A percentile compares a stretch with the other conserved stretches of the same genome.
Conservation (phyloP, 2,329 filamentous ascomycete species). For the Fusarium sp. region DNA sequence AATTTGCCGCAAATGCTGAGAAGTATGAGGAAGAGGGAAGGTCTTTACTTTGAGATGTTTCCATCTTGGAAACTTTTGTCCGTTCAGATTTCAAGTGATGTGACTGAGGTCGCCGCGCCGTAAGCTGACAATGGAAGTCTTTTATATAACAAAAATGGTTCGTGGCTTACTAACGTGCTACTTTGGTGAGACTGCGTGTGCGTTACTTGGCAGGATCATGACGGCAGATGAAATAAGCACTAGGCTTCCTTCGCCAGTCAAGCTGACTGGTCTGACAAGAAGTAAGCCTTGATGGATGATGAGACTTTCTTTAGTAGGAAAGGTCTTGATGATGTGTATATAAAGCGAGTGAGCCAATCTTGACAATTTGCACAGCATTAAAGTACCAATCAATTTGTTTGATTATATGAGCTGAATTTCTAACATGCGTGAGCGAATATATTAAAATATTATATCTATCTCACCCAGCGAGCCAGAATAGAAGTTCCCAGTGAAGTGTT, state of each 20-base stretch:
- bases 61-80: not conserved
- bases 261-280: not conserved
- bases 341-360: too few species aligned
- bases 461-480: constrained; percentile 1
- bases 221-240: constrained; percentile 3
- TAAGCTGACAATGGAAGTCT: not conserved
- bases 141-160: not conserved
- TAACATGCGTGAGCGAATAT: too few species aligned
- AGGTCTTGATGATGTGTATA: too few species aligned
- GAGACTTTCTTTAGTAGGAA: too few species aligned
- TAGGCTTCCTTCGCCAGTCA: not conserved
- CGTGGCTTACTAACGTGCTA: not conserved
- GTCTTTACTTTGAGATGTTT: constrained; percentile 19
- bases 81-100: not conserved
- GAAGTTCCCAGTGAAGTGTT: not conserved
- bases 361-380: not conserved
- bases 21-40: constrained; percentile 43
- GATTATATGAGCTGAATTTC: not conserved
- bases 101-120: too few species aligned
- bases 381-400: not conserved
- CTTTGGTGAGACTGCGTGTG: too few species aligned
- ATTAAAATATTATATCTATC: constrained; percentile 21
- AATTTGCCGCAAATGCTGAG: constrained; percentile 44
- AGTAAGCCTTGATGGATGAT: too few species aligned
- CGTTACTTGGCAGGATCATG: not conserved